Evolutionary conservation across 2,329 filamentous ascomycete species (phyloP).

Genomic region (Hysterium pulicare): DNA sequence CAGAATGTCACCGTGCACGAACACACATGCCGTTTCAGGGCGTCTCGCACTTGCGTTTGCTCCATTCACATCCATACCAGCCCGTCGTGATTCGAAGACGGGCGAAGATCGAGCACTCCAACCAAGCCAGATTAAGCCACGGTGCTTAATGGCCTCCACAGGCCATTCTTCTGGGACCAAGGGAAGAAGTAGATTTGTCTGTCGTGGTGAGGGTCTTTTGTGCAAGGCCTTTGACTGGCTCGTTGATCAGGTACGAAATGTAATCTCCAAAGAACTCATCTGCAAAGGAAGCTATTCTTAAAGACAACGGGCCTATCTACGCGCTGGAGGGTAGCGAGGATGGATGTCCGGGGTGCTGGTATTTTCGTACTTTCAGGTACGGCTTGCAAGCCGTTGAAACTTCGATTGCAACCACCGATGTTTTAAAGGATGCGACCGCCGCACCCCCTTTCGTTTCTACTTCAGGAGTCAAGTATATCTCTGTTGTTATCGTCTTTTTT

Average conservation of each 20-base stretch:
- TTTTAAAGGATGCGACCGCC: conserved; percentile 35
- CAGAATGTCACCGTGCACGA: conserved; percentile 2
- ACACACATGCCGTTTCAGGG: conserved; percentile 22
- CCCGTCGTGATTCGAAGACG: conserved; percentile 3
- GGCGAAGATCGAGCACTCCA: conserved; percentile 1
- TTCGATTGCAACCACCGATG: conserved; percentile 22
- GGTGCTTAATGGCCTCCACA: conserved; percentile 15
- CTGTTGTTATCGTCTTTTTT: conserved; percentile 11
- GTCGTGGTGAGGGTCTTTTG: neutral
- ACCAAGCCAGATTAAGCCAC: conserved; percentile 12
- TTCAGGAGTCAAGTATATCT: conserved; percentile 11
- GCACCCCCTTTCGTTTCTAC: conserved; percentile 16
- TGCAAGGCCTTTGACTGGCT: neutral
- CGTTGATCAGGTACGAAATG: neutral
- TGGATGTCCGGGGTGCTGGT: conserved; percentile 1
- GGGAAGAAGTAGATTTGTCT: neutral
- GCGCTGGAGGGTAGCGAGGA: conserved; percentile 1
- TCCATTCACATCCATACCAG: conserved; percentile 1
- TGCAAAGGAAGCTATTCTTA: neutral
- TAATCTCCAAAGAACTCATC: conserved; percentile 2
- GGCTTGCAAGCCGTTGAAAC: conserved; percentile 23
- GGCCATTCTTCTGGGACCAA: neutral
- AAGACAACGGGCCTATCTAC: neutral
- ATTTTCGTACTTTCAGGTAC: neutral
- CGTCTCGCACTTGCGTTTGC: conserved; percentile 15